Conservation (phyloP, 495 filamentous ascomycete genomes). For the Hapsidospora chrysogenum region DNA sequence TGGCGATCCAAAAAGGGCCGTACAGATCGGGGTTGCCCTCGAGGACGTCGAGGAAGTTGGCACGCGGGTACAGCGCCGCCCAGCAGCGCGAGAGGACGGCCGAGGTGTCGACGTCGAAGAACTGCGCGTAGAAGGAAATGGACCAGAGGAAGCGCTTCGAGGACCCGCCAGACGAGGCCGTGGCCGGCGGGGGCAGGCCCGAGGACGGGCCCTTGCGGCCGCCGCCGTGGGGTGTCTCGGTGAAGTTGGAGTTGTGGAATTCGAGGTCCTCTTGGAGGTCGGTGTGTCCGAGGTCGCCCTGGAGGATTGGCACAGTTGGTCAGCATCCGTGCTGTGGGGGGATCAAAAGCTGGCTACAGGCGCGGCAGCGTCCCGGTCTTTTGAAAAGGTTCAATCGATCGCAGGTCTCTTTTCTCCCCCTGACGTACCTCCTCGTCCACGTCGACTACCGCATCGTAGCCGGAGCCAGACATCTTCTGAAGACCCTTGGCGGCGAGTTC, state of each 20-base stretch:
- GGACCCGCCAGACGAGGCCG: constrained; percentile 22
- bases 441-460: constrained; percentile 96
- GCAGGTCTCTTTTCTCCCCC: neutral
- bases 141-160: constrained; percentile 85
- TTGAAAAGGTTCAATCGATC: too few relatives aligned
- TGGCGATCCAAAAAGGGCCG: constrained; percentile 93
- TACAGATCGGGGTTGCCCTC: constrained; percentile 98
- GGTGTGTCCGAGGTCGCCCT: constrained; percentile 96
- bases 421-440: constrained; percentile 69
- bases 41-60: constrained; percentile 88
- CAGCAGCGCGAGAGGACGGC: constrained; percentile 70
- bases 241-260: constrained; percentile 74
- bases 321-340: too few relatives aligned
- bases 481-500: too few relatives aligned
- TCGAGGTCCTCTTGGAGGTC: constrained; percentile 97
- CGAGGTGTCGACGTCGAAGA: constrained; percentile 92
- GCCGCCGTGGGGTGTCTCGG: constrained; percentile 32
- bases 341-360: neutral
- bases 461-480: constrained; percentile 67
- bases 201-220: constrained; percentile 31
- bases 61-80: constrained; percentile 70
- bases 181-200: constrained; percentile 47
- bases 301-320: neutral
- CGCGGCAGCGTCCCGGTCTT: neutral
- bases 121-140: constrained; percentile 86